Evolutionary conservation across 2,329 filamentous ascomycete genomes (phyloP).

Genomic region (Anisogramma anomala): DNA sequence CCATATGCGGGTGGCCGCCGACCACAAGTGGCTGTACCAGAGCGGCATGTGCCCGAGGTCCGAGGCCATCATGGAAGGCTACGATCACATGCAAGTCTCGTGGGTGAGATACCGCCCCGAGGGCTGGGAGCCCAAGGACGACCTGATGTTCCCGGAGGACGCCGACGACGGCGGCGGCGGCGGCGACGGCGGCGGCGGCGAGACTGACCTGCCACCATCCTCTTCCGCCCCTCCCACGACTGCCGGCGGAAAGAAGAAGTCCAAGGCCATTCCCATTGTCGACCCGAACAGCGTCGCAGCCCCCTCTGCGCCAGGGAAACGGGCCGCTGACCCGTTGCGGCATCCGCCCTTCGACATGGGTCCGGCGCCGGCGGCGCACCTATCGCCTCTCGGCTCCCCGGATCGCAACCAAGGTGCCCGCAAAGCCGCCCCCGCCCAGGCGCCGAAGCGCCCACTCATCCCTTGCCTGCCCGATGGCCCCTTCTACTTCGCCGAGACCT

Average conservation of each 20-base stretch:
- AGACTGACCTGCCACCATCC: not conserved
- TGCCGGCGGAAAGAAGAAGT: not conserved
- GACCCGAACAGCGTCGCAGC: not conserved
- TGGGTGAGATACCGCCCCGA: constrained; percentile 3
- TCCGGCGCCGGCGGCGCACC: not conserved
- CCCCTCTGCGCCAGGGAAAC: too few species aligned
- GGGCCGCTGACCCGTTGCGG: too few species aligned
- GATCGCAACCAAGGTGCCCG: not conserved
- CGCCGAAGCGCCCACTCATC: not conserved
- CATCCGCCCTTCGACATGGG: not conserved
- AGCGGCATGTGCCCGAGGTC: not conserved
- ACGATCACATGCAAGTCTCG: constrained; percentile 3
- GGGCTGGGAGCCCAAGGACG: constrained; percentile 5
- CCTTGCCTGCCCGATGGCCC: not conserved
- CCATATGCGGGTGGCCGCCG: constrained; percentile 2
- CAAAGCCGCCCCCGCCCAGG: too few species aligned
- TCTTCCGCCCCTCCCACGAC: not conserved
- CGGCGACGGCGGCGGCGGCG: not conserved
- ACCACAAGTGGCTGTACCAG: constrained; percentile 12
- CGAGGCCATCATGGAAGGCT: constrained; percentile 4
- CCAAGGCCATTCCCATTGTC: constrained; percentile 9
- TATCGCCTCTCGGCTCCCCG: not conserved
- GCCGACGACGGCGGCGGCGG: too few species aligned
- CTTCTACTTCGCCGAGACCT: constrained; percentile 1
- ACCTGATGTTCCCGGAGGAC: constrained; percentile 3